These are phyloP conservation scores for Dinochytrium kinnereticum DNA, from an alignment of 371 early-diverging fungal genomes.

Conservation along the genomic window DNA sequence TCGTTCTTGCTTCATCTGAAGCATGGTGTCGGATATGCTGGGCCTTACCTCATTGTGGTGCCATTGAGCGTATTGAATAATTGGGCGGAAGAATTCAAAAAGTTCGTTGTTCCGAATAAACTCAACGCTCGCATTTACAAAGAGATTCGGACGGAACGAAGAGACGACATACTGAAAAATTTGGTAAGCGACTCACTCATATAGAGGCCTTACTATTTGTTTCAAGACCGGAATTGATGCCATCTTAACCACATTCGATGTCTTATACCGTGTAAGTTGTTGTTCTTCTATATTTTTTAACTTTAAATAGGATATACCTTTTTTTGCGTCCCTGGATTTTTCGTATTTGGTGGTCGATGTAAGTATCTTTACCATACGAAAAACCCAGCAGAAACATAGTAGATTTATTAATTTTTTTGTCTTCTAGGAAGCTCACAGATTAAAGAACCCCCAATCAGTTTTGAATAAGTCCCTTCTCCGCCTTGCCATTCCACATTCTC, in stretches of 20 bases:
- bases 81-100: conserved; percentile 59
- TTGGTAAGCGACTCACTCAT: too few species aligned
- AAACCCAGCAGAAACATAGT: conserved; percentile 16
- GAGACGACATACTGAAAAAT: background rate
- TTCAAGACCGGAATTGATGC: too few species aligned
- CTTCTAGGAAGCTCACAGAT: conserved; percentile 60
- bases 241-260: conserved; percentile 59
- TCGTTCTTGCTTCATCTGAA: conserved; percentile 60
- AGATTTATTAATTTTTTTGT: background rate
- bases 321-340: conserved; percentile 21
- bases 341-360: conserved; percentile 31
- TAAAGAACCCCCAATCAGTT: conserved; percentile 55
- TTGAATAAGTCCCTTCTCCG: conserved; percentile 24
- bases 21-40: background rate
- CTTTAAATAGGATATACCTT: conserved; percentile 29
- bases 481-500: conserved; percentile 32
- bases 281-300: conserved; percentile 20
- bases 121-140: too few species aligned
- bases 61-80: conserved; percentile 58
- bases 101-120: conserved; percentile 42
- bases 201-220: too few species aligned
- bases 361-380: background rate
- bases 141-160: too few species aligned
- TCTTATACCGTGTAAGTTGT: conserved; percentile 27
- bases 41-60: conserved; percentile 53